These are phyloP conservation scores for Avicennia marina DNA, from an alignment of 257 asterid species.

Conservation along the genomic window DNA sequence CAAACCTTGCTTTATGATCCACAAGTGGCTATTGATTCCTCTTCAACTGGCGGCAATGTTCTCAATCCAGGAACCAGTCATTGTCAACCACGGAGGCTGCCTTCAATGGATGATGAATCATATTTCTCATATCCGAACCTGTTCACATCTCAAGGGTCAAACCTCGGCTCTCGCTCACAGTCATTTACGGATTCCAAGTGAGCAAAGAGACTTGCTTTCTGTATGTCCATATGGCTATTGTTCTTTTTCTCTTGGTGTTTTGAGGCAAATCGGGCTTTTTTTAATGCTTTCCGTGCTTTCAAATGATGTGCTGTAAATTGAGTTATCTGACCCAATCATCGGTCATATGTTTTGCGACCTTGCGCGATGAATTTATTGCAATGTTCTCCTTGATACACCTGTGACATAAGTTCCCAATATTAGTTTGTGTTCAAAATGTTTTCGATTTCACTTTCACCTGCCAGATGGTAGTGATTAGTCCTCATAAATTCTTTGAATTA, in stretches of 20 bases:
- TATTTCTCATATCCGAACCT: conserved; percentile 76
- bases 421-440: too few relatives aligned
- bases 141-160: conserved; percentile 55
- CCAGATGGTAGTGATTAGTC: too few relatives aligned
- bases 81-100: conserved; percentile 68
- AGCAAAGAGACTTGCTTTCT: conserved; percentile 16
- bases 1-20: conserved; percentile 26
- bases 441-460: too few relatives aligned
- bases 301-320: too few relatives aligned
- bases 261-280: conserved; percentile 10
- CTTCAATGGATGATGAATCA: conserved; percentile 74
- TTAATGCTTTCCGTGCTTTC: too few relatives aligned
- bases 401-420: too few relatives aligned
- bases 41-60: conserved; percentile 21
- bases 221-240: background rate
- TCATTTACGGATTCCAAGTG: conserved; percentile 46
- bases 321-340: too few relatives aligned
- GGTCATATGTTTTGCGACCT: too few relatives aligned
- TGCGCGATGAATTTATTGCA: too few relatives aligned
- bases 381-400: too few relatives aligned
- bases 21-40: conserved; percentile 21
- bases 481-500: too few relatives aligned
- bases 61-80: conserved; percentile 19
- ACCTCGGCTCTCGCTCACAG: conserved; percentile 29
- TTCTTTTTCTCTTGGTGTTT: too few relatives aligned